Percentiles rank a stretch among this genome's conserved stretches.
phyloP scores from a whole-genome alignment of 352 stramenopile species.

The Pythium sp. region DNA sequence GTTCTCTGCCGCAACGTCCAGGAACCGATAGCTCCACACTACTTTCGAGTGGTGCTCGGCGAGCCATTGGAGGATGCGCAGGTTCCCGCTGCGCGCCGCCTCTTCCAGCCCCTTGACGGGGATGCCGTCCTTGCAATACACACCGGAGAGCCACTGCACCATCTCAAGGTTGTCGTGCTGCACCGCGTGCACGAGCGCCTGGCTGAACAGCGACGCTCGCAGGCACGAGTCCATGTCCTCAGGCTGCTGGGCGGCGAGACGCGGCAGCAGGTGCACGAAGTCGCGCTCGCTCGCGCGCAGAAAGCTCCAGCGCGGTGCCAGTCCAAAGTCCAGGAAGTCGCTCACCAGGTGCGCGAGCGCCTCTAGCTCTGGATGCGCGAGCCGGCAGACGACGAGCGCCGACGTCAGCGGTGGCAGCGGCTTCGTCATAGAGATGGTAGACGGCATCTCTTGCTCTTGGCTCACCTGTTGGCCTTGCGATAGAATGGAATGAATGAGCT shows the following conservation, averaged over 20 bases:
- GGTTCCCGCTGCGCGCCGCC: constrained; percentile 8
- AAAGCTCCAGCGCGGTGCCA: constrained; percentile 10
- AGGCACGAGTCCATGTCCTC: constrained; percentile 2
- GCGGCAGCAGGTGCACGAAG: constrained; percentile 7
- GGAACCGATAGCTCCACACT: constrained; percentile 15
- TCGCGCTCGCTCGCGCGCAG: constrained; percentile 9
- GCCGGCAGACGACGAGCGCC: constrained; percentile 15
- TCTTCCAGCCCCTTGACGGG: constrained; percentile 10
- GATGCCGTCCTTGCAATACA: constrained; percentile 6
- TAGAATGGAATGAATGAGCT: background rate
- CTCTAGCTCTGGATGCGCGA: constrained; percentile 9
- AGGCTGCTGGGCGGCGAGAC: constrained; percentile 1
- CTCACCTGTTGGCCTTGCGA: too few relatives aligned
- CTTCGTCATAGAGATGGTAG: background rate
- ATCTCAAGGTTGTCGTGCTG: constrained; percentile 10
- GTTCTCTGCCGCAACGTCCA: constrained; percentile 5
- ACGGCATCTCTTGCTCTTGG: background rate
- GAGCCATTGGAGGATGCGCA: constrained; percentile 10
- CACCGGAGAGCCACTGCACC: constrained; percentile 12
- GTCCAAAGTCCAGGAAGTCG: constrained; percentile 13
- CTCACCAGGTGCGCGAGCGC: constrained; percentile 16
- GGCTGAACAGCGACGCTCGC: constrained; percentile 6
- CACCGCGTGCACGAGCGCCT: constrained; percentile 7
- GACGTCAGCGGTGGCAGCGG: constrained; percentile 8
- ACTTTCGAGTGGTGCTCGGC: constrained; percentile 10